These are phyloP conservation scores for Ascochyta fabae DNA, from an alignment of 2,329 filamentous ascomycete species.

Conservation along the genomic window DNA sequence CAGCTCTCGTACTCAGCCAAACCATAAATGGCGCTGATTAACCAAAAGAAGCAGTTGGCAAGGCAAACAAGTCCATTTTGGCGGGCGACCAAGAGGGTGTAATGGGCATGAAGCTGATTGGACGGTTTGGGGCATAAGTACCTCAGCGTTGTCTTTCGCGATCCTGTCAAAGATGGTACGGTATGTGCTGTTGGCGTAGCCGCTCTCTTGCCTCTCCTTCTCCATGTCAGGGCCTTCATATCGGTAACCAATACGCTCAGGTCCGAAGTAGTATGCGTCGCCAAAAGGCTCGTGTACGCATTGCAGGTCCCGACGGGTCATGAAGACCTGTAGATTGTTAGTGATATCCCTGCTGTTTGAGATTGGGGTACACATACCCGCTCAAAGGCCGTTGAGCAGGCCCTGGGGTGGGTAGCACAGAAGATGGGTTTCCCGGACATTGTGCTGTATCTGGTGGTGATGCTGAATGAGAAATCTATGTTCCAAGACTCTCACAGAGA, in stretches of 20 bases:
- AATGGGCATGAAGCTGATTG: constrained; percentile 12
- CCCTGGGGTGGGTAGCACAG: constrained; percentile 89
- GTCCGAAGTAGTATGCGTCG: constrained; percentile 94
- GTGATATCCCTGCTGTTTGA: background rate
- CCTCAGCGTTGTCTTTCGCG: constrained; percentile 74
- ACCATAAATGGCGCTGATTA: constrained; percentile 21
- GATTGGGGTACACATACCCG: constrained; percentile 63
- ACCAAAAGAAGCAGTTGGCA: constrained; percentile 1
- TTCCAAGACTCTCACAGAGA: constrained; percentile 32
- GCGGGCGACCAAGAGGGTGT: background rate
- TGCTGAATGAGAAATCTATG: constrained; percentile 24
- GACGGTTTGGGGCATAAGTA: constrained; percentile 51
- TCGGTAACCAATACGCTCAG: constrained; percentile 81
- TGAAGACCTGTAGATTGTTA: constrained; percentile 70
- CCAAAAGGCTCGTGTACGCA: constrained; percentile 96
- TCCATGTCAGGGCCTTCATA: constrained; percentile 74
- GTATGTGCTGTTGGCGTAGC: constrained; percentile 74
- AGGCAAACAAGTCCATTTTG: background rate
- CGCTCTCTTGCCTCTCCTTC: constrained; percentile 60
- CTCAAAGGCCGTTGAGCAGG: constrained; percentile 97
- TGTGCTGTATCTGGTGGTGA: constrained; percentile 19
- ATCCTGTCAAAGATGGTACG: constrained; percentile 79
- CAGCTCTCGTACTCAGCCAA: constrained; percentile 23
- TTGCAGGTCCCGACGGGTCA: constrained; percentile 85
- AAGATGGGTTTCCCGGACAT: constrained; percentile 88